Evolutionary conservation across 371 early-diverging fungal species (phyloP).

Genomic region (Mucor circinelloides): DNA sequence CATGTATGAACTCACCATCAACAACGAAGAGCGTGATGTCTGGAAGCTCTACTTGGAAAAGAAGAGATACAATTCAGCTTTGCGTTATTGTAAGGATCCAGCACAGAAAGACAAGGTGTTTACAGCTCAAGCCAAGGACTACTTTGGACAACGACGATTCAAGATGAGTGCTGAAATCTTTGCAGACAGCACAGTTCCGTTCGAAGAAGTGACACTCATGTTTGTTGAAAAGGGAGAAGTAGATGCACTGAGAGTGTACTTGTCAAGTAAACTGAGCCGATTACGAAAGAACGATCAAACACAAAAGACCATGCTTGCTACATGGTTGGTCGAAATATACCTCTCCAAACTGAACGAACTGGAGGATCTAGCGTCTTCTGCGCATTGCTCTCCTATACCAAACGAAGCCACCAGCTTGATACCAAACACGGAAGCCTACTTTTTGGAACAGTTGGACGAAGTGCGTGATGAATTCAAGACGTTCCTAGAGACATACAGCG

Average conservation of each 20-base stretch:
- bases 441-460: conserved; percentile 49
- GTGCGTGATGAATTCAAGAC: conserved; percentile 69
- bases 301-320: conserved; percentile 80
- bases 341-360: conserved; percentile 74
- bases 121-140: conserved; percentile 84
- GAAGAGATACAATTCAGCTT: conserved; percentile 73
- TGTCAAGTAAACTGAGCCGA: conserved; percentile 68
- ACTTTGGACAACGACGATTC: conserved; percentile 75
- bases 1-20: conserved; percentile 85
- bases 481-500: conserved; percentile 71
- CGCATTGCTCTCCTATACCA: conserved; percentile 14
- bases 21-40: conserved; percentile 89
- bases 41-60: conserved; percentile 87
- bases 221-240: conserved; percentile 67
- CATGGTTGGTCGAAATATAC: conserved; percentile 90
- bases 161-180: conserved; percentile 81
- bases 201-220: conserved; percentile 86
- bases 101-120: conserved; percentile 77
- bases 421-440: conserved; percentile 19
- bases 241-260: conserved; percentile 75
- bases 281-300: conserved; percentile 67
- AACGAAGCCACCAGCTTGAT: conserved; percentile 23
- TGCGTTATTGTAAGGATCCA: conserved; percentile 75
- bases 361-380: conserved; percentile 59
- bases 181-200: conserved; percentile 79